Base-by-base conservation (phyloP, 2,329 filamentous ascomycete species). In the Neofusicoccum kwambonambiense region DNA sequence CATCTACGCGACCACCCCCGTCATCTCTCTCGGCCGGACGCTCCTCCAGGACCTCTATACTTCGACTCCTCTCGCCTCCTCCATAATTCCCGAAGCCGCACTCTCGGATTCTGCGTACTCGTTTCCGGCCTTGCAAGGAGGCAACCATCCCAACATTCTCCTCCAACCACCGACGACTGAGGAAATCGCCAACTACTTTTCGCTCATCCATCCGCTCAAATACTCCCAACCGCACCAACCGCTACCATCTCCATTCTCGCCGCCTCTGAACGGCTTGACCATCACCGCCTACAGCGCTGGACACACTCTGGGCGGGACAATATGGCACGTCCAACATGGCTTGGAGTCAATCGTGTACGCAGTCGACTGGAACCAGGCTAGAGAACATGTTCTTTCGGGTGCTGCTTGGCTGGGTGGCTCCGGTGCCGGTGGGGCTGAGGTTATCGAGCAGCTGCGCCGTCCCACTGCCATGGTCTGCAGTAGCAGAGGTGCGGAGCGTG, bases 281-380 rank as follows among this genome's bases (percentile, higher is more conserved):
- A 91, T 99, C 69, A 99, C 95, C 0, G 95, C 95, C 0, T 98
- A 98, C 80, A 96, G 96, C 78, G 93, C 95, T 7, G 95, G 95
- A 68, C 94, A 97, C 75, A 97, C 94, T 0, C 86, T 98, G 0
- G 95, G 95, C 76, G 95, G 95, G 64, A 98, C 95, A 27, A 97
- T 99, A 81, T 99, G 95, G 95, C 94, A 98, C 73, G 93, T 99
- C 69, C 94, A 98, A 73, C 93, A 98, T 80, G 93, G 93, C 0
- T 85, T 97, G 74, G 95, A 99, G 76, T 97, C 93, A 0, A 94
- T 99, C 47, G 93, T 99, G 1, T 98, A 99, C 72, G 94, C 95
- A 0, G 92, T 97, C 17, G 94, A 98, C 74, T 99, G 95, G 95
- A 97, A 97, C 71, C 93, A 97, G 78, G 92, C 91, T n/a, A 88